Conservation (phyloP, 345 rosid genomes). For the Boechera divaricarpa region DNA sequence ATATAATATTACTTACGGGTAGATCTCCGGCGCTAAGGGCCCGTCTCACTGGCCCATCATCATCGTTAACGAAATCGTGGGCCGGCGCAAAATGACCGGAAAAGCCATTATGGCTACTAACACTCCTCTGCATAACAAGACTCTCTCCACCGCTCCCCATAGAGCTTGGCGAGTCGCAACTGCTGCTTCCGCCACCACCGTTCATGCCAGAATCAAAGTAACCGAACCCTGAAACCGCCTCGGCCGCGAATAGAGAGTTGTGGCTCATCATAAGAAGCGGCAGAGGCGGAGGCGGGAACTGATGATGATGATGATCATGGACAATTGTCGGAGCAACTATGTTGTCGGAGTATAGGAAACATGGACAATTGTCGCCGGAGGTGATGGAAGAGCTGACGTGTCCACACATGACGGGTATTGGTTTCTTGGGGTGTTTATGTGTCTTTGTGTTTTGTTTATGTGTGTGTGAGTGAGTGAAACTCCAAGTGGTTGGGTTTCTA, state of each 20-base stretch:
- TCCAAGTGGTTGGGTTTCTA: constrained; percentile 39
- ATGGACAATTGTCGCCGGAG: constrained; percentile 34
- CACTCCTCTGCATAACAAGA: constrained; percentile 63
- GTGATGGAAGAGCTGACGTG: constrained; percentile 40
- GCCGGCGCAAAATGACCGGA: constrained; percentile 46
- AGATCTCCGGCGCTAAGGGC: constrained; percentile 83
- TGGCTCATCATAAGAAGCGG: constrained; percentile 47
- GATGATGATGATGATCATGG: constrained; percentile 32
- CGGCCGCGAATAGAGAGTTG: constrained; percentile 36
- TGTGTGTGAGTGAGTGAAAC: constrained; percentile 32
- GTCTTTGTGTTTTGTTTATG: constrained; percentile 1
- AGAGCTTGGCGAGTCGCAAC: constrained; percentile 71
- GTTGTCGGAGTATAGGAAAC: constrained; percentile 35
- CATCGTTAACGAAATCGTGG: constrained; percentile 50
- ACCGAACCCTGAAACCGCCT: constrained; percentile 41
- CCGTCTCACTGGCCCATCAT: constrained; percentile 69
- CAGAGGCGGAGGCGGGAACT: constrained; percentile 46
- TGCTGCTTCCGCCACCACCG: constrained; percentile 54
- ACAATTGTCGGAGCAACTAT: constrained; percentile 14
- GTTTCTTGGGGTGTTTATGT: constrained; percentile 9
- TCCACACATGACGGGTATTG: constrained; percentile 51
- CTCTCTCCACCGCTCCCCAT: constrained; percentile 52
- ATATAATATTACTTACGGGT: constrained; percentile 54
- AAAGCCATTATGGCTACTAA: constrained; percentile 63
- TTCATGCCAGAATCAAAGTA: constrained; percentile 43